Evolutionary conservation across 352 stramenopile species (phyloP).

Genomic region (Globisporangium parvum): DNA sequence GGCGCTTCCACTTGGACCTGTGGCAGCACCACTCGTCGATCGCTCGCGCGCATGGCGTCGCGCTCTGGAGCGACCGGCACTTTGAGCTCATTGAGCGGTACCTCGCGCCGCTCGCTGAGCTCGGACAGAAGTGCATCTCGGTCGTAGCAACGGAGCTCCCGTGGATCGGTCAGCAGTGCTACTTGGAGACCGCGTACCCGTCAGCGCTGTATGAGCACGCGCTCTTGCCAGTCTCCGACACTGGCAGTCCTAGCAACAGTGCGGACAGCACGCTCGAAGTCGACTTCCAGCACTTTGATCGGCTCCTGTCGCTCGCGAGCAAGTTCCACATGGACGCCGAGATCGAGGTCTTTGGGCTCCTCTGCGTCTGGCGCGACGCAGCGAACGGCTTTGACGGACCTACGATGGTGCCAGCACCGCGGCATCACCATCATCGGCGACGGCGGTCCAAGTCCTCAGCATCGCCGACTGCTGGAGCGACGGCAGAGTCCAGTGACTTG

Average conservation of each 20-base stretch:
- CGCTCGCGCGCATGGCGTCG: conserved; percentile 37
- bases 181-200: conserved; percentile 55
- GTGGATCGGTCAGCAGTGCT: conserved; percentile 74
- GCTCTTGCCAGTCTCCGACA: conserved; percentile 40
- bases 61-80: conserved; percentile 62
- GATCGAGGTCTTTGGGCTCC: conserved; percentile 70
- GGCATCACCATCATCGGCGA: not conserved
- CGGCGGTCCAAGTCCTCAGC: not conserved
- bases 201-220: conserved; percentile 70
- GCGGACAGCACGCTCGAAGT: conserved; percentile 21
- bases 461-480: conserved; percentile 9
- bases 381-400: conserved; percentile 53
- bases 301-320: conserved; percentile 42
- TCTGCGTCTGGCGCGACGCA: conserved; percentile 61
- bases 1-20: conserved; percentile 65
- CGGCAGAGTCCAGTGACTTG: not conserved
- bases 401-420: conserved; percentile 17
- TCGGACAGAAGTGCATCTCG: conserved; percentile 70
- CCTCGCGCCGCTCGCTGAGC: conserved; percentile 41
- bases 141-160: conserved; percentile 74
- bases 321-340: conserved; percentile 51
- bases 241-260: not conserved
- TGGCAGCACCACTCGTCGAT: conserved; percentile 73
- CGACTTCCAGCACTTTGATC: conserved; percentile 68
- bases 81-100: conserved; percentile 69